Evolutionary conservation across 2,329 filamentous ascomycete genomes (phyloP).

Genomic region (Aureobasidium sp.): DNA sequence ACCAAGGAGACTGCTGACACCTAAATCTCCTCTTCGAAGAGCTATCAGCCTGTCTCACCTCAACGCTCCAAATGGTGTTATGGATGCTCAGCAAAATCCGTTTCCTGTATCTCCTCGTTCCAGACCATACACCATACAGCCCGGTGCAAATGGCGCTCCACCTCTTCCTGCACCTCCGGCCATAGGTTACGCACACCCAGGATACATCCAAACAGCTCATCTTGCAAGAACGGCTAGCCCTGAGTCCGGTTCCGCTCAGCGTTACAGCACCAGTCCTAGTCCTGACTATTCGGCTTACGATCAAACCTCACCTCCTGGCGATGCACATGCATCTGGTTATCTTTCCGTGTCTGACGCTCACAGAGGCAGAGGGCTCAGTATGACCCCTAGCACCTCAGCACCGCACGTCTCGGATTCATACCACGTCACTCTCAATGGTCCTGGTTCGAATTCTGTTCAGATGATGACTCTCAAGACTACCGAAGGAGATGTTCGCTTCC

Average conservation of each 20-base stretch:
- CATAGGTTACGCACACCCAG: slow-evolving; percentile 27
- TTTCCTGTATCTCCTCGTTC: slow-evolving; percentile 35
- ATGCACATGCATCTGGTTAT: background rate
- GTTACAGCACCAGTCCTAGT: slow-evolving; percentile 35
- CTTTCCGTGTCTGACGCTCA: slow-evolving; percentile 6
- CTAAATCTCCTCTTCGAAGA: slow-evolving; percentile 47
- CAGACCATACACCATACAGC: slow-evolving; percentile 36
- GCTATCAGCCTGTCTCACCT: slow-evolving; percentile 41
- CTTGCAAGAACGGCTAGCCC: slow-evolving; percentile 31
- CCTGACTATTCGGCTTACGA: slow-evolving; percentile 40
- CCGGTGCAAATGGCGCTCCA: slow-evolving; percentile 34
- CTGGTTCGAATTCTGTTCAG: slow-evolving; percentile 39
- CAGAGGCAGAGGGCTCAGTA: slow-evolving; percentile 3
- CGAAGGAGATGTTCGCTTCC: slow-evolving; percentile 48
- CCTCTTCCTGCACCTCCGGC: slow-evolving; percentile 39
- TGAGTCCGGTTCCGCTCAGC: slow-evolving; percentile 13
- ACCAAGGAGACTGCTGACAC: slow-evolving; percentile 45
- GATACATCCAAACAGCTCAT: slow-evolving; percentile 26
- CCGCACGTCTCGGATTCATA: slow-evolving; percentile 13
- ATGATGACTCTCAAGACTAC: slow-evolving; percentile 46
- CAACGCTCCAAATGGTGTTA: slow-evolving; percentile 35
- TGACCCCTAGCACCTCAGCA: background rate
- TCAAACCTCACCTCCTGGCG: slow-evolving; percentile 23
- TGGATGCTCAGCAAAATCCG: slow-evolving; percentile 41
- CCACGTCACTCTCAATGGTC: slow-evolving; percentile 30